phyloP scores from a whole-genome alignment of 345 rosid species.

The Angophora floribunda region DNA sequence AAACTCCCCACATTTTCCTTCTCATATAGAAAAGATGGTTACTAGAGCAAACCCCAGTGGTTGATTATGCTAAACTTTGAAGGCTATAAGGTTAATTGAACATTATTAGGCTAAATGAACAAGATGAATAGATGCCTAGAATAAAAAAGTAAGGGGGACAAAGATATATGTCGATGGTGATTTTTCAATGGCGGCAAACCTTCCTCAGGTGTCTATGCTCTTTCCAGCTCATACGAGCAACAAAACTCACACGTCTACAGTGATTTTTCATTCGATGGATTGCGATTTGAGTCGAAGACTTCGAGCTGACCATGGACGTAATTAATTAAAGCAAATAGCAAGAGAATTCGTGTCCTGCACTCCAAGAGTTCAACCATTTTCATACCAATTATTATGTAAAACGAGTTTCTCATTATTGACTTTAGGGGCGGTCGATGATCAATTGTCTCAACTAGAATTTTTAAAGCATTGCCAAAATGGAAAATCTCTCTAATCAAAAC shows the following conservation, averaged over 20 bases:
- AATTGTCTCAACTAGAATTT: not conserved
- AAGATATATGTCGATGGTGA: not conserved
- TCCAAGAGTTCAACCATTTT: not conserved
- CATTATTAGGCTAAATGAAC: too few relatives aligned
- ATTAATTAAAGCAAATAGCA: not conserved
- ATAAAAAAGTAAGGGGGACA: not conserved
- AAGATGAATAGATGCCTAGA: too few relatives aligned
- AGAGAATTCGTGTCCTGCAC: not conserved
- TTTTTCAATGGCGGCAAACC: not conserved
- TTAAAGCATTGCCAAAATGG: not conserved
- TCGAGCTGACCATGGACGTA: not conserved
- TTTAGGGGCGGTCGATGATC: not conserved
- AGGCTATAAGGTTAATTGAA: not conserved
- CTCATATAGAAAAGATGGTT: too few relatives aligned
- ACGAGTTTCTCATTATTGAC: too few relatives aligned
- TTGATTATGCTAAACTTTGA: not conserved
- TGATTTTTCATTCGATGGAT: not conserved
- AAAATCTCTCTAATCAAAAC: not conserved
- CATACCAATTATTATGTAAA: too few relatives aligned
- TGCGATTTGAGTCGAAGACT: not conserved
- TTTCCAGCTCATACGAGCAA: not conserved
- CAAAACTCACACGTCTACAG: not conserved
- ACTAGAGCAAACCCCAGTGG: rapidly evolving
- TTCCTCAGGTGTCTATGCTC: not conserved
- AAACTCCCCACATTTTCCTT: too few relatives aligned